These are phyloP conservation scores for Acacia concinna DNA, from an alignment of 331 rosid genomes.

Conservation along the genomic window DNA sequence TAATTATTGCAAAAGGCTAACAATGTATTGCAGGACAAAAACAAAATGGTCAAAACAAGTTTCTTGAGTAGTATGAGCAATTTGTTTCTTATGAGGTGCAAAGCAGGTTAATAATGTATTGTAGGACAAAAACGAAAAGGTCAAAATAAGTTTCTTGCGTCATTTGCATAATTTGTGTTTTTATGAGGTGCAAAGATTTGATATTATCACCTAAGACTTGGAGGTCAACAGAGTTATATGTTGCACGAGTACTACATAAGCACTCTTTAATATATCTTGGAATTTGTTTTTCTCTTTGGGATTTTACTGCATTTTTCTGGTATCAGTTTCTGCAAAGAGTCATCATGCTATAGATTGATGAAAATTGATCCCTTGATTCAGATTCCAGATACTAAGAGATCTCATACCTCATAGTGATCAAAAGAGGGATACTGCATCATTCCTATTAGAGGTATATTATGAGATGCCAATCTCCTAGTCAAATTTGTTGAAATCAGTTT, in stretches of 20 bases:
- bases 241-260: not conserved
- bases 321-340: not conserved
- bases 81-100: not conserved
- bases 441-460: slow-evolving; percentile 77
- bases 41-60: not conserved
- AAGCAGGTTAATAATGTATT: slow-evolving; percentile 3
- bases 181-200: not conserved
- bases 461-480: not conserved
- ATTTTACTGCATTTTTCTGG: not conserved
- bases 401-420: slow-evolving; percentile 95
- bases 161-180: not conserved
- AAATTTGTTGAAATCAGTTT: not conserved
- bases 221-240: not conserved
- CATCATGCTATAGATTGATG: not conserved
- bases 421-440: slow-evolving; percentile 94
- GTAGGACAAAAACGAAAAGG: not conserved
- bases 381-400: slow-evolving; percentile 97
- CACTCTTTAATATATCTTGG: slow-evolving; percentile 20
- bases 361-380: slow-evolving; percentile 36
- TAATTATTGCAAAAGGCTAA: slow-evolving; percentile 11
- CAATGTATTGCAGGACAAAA: not conserved
- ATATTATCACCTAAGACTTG: not conserved
- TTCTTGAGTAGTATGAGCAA: slow-evolving; percentile 10
- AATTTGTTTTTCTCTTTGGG: not conserved
- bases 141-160: not conserved